Base-by-base conservation (phyloP, 1,284 basidiomycete genomes). In the Sanguinoderma infundibulare region DNA sequence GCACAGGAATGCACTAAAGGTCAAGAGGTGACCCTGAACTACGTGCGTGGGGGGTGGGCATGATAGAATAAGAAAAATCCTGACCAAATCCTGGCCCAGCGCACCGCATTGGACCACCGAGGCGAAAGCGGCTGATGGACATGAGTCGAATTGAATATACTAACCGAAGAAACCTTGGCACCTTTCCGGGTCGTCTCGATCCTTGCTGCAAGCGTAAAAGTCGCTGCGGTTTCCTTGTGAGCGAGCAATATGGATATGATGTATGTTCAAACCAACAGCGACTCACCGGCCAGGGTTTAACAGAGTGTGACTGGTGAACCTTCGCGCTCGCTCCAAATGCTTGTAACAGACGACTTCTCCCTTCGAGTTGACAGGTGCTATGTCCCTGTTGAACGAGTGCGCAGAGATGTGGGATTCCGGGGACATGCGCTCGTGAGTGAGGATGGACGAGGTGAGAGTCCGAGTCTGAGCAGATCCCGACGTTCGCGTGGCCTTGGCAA, bases 141-240 rank as follows among this genome's bases (percentile, higher is more conserved):
- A 32, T 32, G 28, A 24, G 30, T 34, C 47, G 32, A 50, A 28
- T 26, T 4, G n/a, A 3, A 8, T 6, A 17, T n/a, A 69, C 75
- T 60, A 53, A 82, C 81, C 69, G 24, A 72, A 81, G 57, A 78
- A 80, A 0, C 54, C n/a, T n/a, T n/a, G 49, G 54, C 81, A 81
- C 7, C 52, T 58, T 2, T 69, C 61, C 1, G 65, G 58, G 1
- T 73, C 69, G 24, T 53, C 59, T 35, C 20, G 34, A 22, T 47
- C 17, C 20, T 59, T 65, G 14, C 58, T 40, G 58, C 74, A 77
- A 30, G 65, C 69, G 53, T 76, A 80, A 53, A 78, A 81, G 1
- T 67, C 67, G 17, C 80, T 80, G 32, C 4, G 5, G 15, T 42
- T 5, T 35, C 5, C 1, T 0, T 32, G 4, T 53, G 5, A 28